Conservation (phyloP, 2,329 filamentous ascomycete genomes). For the Raffaelea deltoideospora region DNA sequence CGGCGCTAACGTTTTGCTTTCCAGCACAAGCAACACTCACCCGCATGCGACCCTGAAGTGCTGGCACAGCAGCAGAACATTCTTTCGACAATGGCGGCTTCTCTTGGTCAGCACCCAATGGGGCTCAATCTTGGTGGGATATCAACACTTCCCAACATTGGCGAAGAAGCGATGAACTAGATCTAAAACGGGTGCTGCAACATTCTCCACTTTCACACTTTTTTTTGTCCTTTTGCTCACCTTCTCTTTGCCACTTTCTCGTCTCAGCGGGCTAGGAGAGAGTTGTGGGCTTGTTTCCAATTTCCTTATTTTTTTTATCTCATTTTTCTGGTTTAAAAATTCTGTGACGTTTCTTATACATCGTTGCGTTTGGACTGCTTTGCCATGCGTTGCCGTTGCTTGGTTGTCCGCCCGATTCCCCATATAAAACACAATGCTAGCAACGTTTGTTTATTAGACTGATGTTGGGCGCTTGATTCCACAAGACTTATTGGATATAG, state of each 20-base stretch:
- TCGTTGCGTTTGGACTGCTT: not conserved
- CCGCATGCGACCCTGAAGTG: constrained; percentile 76
- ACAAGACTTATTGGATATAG: not conserved
- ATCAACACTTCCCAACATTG: constrained; percentile 23
- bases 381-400: not conserved
- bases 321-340: too few species aligned
- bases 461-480: not conserved
- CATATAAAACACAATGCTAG: constrained; percentile 1
- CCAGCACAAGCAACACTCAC: constrained; percentile 65
- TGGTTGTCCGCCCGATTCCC: not conserved
- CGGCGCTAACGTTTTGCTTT: constrained; percentile 18
- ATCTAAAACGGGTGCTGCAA: not conserved
- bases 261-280: too few species aligned
- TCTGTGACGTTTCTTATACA: too few species aligned
- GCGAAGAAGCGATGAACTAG: constrained; percentile 24
- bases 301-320: too few species aligned
- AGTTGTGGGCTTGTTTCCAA: too few species aligned
- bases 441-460: not conserved
- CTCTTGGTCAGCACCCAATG: constrained; percentile 14
- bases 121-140: constrained; percentile 18
- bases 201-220: not conserved
- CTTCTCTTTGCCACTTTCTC: too few species aligned
- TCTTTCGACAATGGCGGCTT: constrained; percentile 17
- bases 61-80: constrained; percentile 25
- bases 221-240: constrained; percentile 1